Conservation (phyloP, 345 rosid species). For the Eucalyptus pumila region DNA sequence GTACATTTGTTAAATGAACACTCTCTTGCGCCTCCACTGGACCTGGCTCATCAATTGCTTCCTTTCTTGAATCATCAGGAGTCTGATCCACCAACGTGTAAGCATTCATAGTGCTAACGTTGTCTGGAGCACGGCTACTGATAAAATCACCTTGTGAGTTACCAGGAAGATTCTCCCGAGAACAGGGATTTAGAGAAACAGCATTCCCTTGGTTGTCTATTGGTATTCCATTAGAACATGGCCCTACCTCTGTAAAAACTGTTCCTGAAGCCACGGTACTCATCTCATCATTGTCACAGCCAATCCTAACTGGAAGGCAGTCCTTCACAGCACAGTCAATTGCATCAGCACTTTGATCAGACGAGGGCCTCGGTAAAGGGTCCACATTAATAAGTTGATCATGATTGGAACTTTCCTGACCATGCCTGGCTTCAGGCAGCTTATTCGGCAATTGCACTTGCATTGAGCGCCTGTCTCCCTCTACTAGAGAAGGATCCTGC, state of each 20-base stretch:
- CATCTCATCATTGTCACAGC: background rate
- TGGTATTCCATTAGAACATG: background rate
- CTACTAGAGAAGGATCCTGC: conserved; percentile 27
- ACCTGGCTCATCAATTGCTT: background rate
- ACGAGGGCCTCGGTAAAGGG: background rate
- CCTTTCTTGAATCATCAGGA: background rate
- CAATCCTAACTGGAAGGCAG: background rate
- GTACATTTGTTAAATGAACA: background rate
- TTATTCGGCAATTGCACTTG: conserved; percentile 11
- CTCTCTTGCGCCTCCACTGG: background rate
- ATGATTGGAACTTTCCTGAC: background rate
- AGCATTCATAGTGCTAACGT: conserved; percentile 4
- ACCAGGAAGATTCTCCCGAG: background rate
- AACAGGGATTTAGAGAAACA: conserved; percentile 2
- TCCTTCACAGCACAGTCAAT: background rate
- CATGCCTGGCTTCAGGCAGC: conserved; percentile 1
- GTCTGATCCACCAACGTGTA: background rate
- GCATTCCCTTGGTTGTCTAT: conserved; percentile 2
- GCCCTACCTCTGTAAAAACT: background rate
- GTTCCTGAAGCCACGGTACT: background rate
- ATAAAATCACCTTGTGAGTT: background rate
- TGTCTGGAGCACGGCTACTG: conserved; percentile 5
- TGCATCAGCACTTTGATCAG: background rate
- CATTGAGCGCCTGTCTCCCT: conserved; percentile 40
- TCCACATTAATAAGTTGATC: background rate